Evolutionary conservation across 345 rosid species (phyloP), one percentile per base, ranked within the genome.

Genomic region (Lepidium didymum): DNA sequence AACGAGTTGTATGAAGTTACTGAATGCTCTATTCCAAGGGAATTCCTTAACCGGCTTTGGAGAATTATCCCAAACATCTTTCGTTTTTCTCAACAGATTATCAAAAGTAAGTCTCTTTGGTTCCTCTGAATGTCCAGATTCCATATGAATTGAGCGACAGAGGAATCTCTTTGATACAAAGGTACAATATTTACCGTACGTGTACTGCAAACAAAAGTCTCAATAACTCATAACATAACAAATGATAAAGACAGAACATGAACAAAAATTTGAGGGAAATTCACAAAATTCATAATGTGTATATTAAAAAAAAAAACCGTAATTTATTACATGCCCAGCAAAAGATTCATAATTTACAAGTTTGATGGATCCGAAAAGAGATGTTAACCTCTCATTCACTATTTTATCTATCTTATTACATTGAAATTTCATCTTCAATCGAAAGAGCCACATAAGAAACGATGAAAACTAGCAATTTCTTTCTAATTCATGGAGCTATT

Each of bases 11-110:
- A 85, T 33, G 73, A 90, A 93, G 79, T 88, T 90, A 12, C 73
- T 83, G 19, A 88, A 59, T 8, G 85, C 82, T 82, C 77, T 82
- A 64, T 59, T 75, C 97, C 96, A 93, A 45, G 98, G 98, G 62
- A 93, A 93, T 9, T 81, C 81, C 83, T 88, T 88, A 62, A 93
- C 80, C 1, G 93, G 94, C 58, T 77, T 80, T 47, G 98, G 98
- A 60, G 82, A 75, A 57, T 62, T 68, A 59, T 83, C 78, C 96
- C 92, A 93, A 41, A 87, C 52, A 45, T 81, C 62, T 70, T 72
- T 84, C 21, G 83, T 77, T 75, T 77, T 90, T 21, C 69, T 77
- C 58, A 79, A 67, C 14, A 88, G 67, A 72, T 67, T 58, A 11
- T 70, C 80, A 13, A 88, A 74, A 68, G 56, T 82, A 51, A 72